A percentile compares a stretch with the other conserved stretches of the same genome.
Evolutionary conservation across 2,329 filamentous ascomycete species (phyloP).

Genomic region (Aspergillus jensenii): DNA sequence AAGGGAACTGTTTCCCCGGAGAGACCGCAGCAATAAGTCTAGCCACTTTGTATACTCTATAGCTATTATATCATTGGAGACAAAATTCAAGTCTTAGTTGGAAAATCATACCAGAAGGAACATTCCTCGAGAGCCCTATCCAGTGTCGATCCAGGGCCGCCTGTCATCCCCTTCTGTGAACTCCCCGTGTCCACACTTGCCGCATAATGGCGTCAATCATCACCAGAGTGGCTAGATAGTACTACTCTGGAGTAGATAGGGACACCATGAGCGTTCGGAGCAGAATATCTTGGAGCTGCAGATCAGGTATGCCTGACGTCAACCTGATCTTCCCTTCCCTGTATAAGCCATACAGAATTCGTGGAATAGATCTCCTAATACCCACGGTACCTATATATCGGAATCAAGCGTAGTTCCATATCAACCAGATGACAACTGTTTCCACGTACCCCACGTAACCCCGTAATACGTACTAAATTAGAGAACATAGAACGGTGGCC

Average conservation of each 20-base stretch:
- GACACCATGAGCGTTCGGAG: not conserved
- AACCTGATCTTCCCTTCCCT: not conserved
- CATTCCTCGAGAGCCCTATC: not conserved
- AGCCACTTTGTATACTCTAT: not conserved
- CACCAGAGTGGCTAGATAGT: not conserved
- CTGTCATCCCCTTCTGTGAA: not conserved
- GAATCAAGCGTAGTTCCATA: not conserved
- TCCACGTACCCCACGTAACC: too few species aligned
- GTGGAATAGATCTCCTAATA: not conserved
- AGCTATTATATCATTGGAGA: not conserved
- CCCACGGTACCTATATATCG: not conserved
- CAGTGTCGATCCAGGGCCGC: too few species aligned
- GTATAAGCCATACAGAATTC: not conserved
- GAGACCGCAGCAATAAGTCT: constrained; percentile 21
- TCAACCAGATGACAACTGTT: too few species aligned
- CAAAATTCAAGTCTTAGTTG: not conserved
- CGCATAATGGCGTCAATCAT: not conserved
- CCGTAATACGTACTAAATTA: too few species aligned
- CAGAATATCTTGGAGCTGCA: not conserved
- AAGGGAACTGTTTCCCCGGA: constrained; percentile 49
- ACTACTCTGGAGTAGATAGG: too few species aligned
- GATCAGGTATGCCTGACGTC: not conserved
- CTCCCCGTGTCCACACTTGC: not conserved
- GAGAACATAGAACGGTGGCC: too few species aligned
- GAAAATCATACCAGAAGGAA: not conserved